Evolutionary conservation across 163 green algal species (phyloP), one percentile per base, ranked within the genome.

Genomic region (Volvox carteri): DNA sequence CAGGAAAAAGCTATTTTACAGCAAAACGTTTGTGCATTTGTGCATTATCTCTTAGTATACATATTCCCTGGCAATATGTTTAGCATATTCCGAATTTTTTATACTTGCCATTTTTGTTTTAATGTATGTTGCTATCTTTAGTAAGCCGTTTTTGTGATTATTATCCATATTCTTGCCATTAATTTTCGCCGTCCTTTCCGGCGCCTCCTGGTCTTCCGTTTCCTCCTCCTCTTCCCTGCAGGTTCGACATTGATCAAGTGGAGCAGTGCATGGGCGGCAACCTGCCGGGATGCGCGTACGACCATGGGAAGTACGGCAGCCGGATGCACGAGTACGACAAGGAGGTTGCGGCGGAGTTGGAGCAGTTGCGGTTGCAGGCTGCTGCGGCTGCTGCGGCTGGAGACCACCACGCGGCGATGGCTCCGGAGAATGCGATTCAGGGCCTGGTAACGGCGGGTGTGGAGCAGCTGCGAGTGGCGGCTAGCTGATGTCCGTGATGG

Each of bases 261-360:
- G 94, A 97, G 90, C 52, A 86, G 42, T 94, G 90, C 78, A 91
- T 97, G 73, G 93, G 95, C 46, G 95, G 95, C 50, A 41, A 79
- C 21, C 33, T 90, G 50, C 39, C 78, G 41, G 72, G 90, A n/a
- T 28, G 44, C 56, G 81, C 90, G 78, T 94, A 95, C 81, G 54
- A 93, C 52, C 75, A 93, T 39, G 87, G 85, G 9, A 35, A 72
- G 30, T 95, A 94, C 65, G 80, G 83, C 60, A 18, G 60, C 58
- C 83, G 86, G 85, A 94, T 93, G 89, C 75, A 86, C 39, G 62
- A 86, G 85, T 79, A 89, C 72, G 90, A 91, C 62, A 88, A 76
- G 44, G 90, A 85, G 37, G 86, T 90, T 18, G 86, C 73, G 6
- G 58, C 56, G 33, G 74, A 74, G 39, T 60, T 90, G 44, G 58